Percentiles rank a stretch among this genome's conserved stretches.
phyloP scores from a whole-genome alignment of 2,329 filamentous ascomycete genomes.

The Ceratocystis variospora region DNA sequence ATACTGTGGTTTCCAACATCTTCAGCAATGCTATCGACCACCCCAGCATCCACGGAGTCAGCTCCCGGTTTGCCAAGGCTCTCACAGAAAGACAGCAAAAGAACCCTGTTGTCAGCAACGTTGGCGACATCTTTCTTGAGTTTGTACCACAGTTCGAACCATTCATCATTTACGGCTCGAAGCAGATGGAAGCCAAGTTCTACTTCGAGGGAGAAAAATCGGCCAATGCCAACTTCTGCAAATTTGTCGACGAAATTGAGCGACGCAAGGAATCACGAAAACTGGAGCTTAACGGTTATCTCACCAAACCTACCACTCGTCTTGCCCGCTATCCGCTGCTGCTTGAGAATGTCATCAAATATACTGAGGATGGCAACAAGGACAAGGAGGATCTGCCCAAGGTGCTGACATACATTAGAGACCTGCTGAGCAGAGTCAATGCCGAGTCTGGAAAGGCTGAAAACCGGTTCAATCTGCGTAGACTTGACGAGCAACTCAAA shows the following conservation, averaged over 20 bases:
- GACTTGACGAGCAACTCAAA: constrained; percentile 79
- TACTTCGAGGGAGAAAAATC: constrained; percentile 95
- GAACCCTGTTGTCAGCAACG: constrained; percentile 69
- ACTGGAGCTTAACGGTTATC: constrained; percentile 88
- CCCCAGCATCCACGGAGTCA: constrained; percentile 72
- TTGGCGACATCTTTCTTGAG: constrained; percentile 90
- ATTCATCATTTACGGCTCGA: constrained; percentile 92
- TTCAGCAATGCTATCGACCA: constrained; percentile 89
- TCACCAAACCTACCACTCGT: constrained; percentile 94
- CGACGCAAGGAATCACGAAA: constrained; percentile 92
- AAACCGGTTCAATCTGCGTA: constrained; percentile 90
- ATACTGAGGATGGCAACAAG: constrained; percentile 65
- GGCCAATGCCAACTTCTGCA: constrained; percentile 68
- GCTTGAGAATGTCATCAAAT: constrained; percentile 81
- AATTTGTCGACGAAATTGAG: constrained; percentile 94
- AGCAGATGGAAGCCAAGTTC: constrained; percentile 91
- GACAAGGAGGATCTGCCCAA: constrained; percentile 88
- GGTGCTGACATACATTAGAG: constrained; percentile 73
- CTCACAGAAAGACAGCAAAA: constrained; percentile 85
- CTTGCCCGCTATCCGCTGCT: constrained; percentile 86
- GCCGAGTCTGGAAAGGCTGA: constrained; percentile 92
- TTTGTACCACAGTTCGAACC: constrained; percentile 86
- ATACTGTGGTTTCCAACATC: constrained; percentile 84
- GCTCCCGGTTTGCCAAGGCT: constrained; percentile 74
- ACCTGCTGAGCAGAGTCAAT: constrained; percentile 78